A percentile compares a stretch with the other conserved stretches of the same genome.
phyloP scores from a whole-genome alignment of 768 basidiomycete genomes.

The Naganishia kalamii region DNA sequence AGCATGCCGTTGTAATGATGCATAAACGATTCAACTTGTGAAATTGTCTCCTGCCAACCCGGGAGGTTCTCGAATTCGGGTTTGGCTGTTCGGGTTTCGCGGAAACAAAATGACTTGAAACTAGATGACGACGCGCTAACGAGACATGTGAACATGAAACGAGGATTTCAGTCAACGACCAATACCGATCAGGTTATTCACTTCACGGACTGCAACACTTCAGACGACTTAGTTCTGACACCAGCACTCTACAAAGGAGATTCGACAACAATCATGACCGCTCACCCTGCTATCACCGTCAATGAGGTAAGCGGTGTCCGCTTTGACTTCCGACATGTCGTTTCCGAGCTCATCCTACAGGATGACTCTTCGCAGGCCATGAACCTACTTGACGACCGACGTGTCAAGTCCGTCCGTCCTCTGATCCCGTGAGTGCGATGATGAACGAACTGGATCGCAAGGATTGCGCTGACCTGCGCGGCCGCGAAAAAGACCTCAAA shows the following conservation, averaged over 20 bases:
- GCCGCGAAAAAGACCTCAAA: constrained; percentile 79
- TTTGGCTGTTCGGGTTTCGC: neutral
- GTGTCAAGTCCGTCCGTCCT: constrained; percentile 79
- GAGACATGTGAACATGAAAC: neutral
- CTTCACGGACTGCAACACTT: neutral
- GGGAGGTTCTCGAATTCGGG: neutral
- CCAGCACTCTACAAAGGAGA: neutral
- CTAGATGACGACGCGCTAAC: neutral
- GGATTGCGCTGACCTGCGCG: no score
- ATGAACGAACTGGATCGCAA: neutral
- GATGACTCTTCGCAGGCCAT: constrained; percentile 31
- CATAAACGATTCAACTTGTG: neutral
- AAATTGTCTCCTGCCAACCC: neutral
- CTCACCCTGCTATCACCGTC: constrained; percentile 8
- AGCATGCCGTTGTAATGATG: neutral
- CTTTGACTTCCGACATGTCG: neutral
- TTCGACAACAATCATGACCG: neutral
- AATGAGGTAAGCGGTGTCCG: neutral
- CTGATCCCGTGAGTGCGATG: constrained; percentile 82
- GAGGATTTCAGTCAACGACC: neutral
- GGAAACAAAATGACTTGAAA: constrained; percentile 1
- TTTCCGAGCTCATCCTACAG: neutral
- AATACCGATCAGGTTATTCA: neutral
- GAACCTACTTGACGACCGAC: constrained; percentile 71
- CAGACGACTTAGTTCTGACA: neutral